Evolutionary conservation across 2,329 filamentous ascomycete genomes (phyloP).

Genomic region (Colletotrichum sp.): DNA sequence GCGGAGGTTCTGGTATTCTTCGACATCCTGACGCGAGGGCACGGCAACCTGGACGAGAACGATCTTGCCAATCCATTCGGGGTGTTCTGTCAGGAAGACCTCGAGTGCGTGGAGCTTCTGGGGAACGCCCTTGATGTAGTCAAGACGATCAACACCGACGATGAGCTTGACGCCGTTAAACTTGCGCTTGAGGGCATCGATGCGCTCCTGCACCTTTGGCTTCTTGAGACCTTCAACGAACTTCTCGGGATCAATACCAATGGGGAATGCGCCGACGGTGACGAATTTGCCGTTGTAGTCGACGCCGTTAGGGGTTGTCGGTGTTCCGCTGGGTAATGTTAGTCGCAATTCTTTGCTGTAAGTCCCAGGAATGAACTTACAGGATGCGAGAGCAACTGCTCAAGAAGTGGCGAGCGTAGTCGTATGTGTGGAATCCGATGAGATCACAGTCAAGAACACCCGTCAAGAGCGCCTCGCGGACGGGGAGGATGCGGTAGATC

Average conservation of each 20-base stretch:
- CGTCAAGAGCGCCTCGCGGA: conserved; percentile 85
- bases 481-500: conserved; percentile 94
- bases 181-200: conserved; percentile 83
- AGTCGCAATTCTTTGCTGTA: neutral
- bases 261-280: conserved; percentile 93
- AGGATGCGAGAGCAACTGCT: conserved; percentile 96
- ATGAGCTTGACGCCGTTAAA: conserved; percentile 97
- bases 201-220: conserved; percentile 85
- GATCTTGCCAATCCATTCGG: conserved; percentile 97
- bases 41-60: conserved; percentile 96
- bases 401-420: conserved; percentile 97
- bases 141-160: conserved; percentile 93
- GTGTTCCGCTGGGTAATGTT: conserved; percentile 53
- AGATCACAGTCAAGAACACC: conserved; percentile 93
- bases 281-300: conserved; percentile 89
- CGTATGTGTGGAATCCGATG: conserved; percentile 98
- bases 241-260: conserved; percentile 97
- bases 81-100: conserved; percentile 95
- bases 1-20: conserved; percentile 96
- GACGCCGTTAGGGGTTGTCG: conserved; percentile 91
- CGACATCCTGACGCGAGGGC: conserved; percentile 92
- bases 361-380: conserved; percentile 44
- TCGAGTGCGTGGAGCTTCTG: conserved; percentile 97
- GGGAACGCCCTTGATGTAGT: conserved; percentile 98
- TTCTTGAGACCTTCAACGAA: conserved; percentile 89